phyloP scores from a whole-genome alignment of 1,284 basidiomycete species.

The Ceratobasidium theobromae region DNA sequence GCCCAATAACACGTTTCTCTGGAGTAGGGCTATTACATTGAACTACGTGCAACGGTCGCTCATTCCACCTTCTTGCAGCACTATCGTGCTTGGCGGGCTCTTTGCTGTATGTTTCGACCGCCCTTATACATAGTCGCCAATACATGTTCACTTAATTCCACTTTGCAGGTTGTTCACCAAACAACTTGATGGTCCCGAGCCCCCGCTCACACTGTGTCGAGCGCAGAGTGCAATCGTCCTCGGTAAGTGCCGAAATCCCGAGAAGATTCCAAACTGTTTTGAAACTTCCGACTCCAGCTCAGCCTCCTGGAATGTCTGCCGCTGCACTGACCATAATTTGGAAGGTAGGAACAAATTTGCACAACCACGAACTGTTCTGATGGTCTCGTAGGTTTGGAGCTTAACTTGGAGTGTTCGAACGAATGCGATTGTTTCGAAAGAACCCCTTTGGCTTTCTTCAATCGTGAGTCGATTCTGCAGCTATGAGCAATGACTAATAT shows the following conservation, averaged over 20 bases:
- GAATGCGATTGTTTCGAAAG: conserved; percentile 5
- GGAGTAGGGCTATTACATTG: background rate
- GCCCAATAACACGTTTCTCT: conserved; percentile 4
- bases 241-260: background rate
- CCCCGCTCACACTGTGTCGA: background rate
- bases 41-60: background rate
- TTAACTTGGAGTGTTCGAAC: conserved; percentile 3
- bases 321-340: background rate
- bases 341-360: conserved; percentile 1
- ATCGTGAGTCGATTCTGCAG: background rate
- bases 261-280: background rate
- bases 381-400: conserved; percentile 7
- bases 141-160: no score
- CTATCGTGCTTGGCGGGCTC: background rate
- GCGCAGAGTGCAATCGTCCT: conserved; percentile 14
- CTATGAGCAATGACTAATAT: background rate
- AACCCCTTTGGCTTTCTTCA: background rate
- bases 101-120: conserved; percentile 4
- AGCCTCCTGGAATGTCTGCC: conserved; percentile 12
- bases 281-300: background rate
- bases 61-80: background rate
- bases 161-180: conserved; percentile 7
- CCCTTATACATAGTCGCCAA: no score
- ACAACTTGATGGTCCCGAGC: conserved; percentile 4
- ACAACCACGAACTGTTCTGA: background rate